phyloP scores from a whole-genome alignment of 306 rosid genomes.

The Vicia villosa region DNA sequence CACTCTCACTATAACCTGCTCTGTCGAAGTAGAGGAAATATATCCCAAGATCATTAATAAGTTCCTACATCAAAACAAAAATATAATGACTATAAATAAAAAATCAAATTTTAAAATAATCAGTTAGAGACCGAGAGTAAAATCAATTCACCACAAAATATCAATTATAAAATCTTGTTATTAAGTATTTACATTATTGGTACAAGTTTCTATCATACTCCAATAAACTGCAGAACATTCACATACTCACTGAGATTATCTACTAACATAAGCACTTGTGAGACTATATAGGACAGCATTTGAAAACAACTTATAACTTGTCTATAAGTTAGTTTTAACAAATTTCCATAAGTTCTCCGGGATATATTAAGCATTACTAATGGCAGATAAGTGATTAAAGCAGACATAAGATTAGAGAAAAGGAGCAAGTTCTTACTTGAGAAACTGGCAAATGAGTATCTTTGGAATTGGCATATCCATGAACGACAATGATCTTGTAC shows the following conservation, averaged over 20 bases:
- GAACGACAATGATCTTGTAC: slow-evolving; percentile 66
- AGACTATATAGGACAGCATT: background rate
- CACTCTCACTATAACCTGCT: slow-evolving; percentile 93
- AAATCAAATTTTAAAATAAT: background rate
- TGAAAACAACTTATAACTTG: background rate
- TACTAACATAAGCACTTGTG: background rate
- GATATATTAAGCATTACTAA: background rate
- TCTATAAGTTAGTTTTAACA: background rate
- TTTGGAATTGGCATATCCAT: slow-evolving; percentile 66
- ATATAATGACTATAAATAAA: background rate
- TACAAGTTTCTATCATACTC: too few species aligned
- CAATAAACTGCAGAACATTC: background rate
- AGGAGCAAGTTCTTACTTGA: slow-evolving; percentile 51
- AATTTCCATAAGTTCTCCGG: background rate
- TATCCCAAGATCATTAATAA: slow-evolving; percentile 55
- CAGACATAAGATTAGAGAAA: background rate
- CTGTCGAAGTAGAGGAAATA: slow-evolving; percentile 68
- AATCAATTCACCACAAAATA: too few species aligned
- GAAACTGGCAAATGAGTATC: slow-evolving; percentile 50
- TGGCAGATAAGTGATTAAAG: background rate
- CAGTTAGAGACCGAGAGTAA: too few species aligned
- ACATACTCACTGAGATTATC: background rate
- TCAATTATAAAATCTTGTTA: too few species aligned
- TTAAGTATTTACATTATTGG: too few species aligned
- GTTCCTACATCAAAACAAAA: slow-evolving; percentile 43